phyloP scores from a whole-genome alignment of 805 yeast species.

The Candida krabiensis region DNA sequence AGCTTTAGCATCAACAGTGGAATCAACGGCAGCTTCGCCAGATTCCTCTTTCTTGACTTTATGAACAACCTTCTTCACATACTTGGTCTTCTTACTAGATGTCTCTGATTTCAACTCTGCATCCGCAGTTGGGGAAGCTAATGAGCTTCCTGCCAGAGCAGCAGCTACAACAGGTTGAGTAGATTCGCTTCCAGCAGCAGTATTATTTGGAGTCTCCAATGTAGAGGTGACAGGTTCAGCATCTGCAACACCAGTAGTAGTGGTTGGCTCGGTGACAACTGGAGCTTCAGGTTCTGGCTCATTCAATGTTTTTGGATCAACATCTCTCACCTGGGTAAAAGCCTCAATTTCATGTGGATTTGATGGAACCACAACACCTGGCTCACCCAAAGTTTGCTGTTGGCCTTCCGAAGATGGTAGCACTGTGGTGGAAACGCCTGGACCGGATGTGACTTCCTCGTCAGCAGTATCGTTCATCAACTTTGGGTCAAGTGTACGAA shows the following conservation, averaged over 20 bases:
- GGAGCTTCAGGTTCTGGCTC: constrained; percentile 34
- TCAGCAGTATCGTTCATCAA: constrained; percentile 45
- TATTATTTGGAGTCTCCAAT: constrained; percentile 25
- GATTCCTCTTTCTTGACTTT: constrained; percentile 30
- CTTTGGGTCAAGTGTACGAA: constrained; percentile 54
- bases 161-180: constrained; percentile 14
- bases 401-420: constrained; percentile 47
- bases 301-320: constrained; percentile 60
- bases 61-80: constrained; percentile 32
- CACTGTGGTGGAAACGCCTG: constrained; percentile 35
- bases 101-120: constrained; percentile 13
- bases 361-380: constrained; percentile 68
- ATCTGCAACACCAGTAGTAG: constrained; percentile 36
- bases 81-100: constrained; percentile 25
- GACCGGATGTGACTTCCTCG: too few species aligned
- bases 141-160: too few species aligned
- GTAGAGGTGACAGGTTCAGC: constrained; percentile 11
- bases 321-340: constrained; percentile 56
- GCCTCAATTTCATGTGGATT: constrained; percentile 67
- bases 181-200: constrained; percentile 23
- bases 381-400: constrained; percentile 56
- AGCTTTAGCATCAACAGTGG: constrained; percentile 12
- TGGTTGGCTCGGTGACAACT: constrained; percentile 18
- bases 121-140: too few species aligned
- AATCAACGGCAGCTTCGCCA: constrained; percentile 14